Base-by-base conservation (phyloP, 345 rosid species). In the Melaleuca quinquenervia region DNA sequence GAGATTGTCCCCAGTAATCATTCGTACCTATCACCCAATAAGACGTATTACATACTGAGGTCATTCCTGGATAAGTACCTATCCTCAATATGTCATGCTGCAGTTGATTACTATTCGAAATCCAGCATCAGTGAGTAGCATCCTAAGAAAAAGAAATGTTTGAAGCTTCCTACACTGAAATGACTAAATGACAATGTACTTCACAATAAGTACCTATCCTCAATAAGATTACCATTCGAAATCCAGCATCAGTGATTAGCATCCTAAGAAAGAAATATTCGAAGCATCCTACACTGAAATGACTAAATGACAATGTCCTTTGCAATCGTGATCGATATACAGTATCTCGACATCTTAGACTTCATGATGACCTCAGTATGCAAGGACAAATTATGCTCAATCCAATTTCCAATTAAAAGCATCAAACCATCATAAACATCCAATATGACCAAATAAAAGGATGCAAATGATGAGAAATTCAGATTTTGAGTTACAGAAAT, bases 1-100 rank as follows among this genome's bases (percentile, higher is more conserved):
- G 87, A 95, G 83, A 91, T 97, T 97, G 92, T 97, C 99, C 85
- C 99, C 99, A 85, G 99, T 97, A 82, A 97, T 94, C 99, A 97
- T 97, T 53, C 99, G 96, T 56, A 97, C 99, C 99, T 97, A 84
- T 82, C 32, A 18, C 78, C 52, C 85, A 84, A 85, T 22, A 76
- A 56, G 82, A 52, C 7, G 75, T 26, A 41, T 13, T 64, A 22
- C 55, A 0, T 51, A 9, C 44, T 26, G 56, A 52, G 56, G 1
- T 82, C 58, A 52, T 0, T 29, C 29, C 56, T 27, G 27, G 84
- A 82, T 52, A 24, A 36, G 0, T 54, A 52, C 26, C 45, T 27
- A 36, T 82, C 48, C 15, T 52, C 3, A 52, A 52, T 51, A n/a
- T 82, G 0, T 70, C 26, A 0, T 18, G 80, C 80, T 70, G 48